Evolutionary conservation across 805 yeast genomes (phyloP), one percentile per base, ranked within the genome.

Genomic region (Lipomyces yamanashiensis): DNA sequence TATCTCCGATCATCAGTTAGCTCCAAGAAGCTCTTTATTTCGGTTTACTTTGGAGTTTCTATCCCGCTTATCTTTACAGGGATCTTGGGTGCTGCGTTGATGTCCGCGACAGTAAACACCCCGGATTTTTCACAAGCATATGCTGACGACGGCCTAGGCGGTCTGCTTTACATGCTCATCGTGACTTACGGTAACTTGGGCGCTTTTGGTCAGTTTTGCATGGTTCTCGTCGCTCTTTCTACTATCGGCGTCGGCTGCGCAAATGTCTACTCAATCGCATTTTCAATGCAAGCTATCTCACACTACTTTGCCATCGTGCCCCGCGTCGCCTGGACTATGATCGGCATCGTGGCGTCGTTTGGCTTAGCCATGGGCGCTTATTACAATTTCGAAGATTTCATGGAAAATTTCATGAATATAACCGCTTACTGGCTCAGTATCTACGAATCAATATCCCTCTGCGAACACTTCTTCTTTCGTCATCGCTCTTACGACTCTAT

Each of bases 171-270:
- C 75, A 88, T 87, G 58, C 83, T 92, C 70, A 79, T 92, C 65
- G 95, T 90, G 56, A 82, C 85, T 67, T 83, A 91, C 74, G 88
- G 96, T 3, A 28, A 28, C 28, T 81, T 91, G 64, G 92, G 89
- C 76, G 92, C 90, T 7, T 90, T 92, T 71, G 97, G 97, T 67
- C 87, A 90, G 76, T 91, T 92, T 82, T 87, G 92, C 77, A 85
- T 92, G 77, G 97, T 92, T 37, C 37, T 92, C n/a, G 80, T 92
- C 68, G 90, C 96, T n/a, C 78, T 92, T 68, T 90, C 97, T 40
- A 90, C 96, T 23, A 88, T 92, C 61, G 87, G 97, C 68, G 92
- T 90, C 81, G 92, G 92, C 80, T 85, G 92, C 76, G 97, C 97
- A 76, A 92, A 91, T 80, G 86, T 91, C 88, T 92, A 92, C 81